Evolutionary conservation across 176 grass and related monocot genomes (phyloP).

Genomic region (Oryza meyeriana): DNA sequence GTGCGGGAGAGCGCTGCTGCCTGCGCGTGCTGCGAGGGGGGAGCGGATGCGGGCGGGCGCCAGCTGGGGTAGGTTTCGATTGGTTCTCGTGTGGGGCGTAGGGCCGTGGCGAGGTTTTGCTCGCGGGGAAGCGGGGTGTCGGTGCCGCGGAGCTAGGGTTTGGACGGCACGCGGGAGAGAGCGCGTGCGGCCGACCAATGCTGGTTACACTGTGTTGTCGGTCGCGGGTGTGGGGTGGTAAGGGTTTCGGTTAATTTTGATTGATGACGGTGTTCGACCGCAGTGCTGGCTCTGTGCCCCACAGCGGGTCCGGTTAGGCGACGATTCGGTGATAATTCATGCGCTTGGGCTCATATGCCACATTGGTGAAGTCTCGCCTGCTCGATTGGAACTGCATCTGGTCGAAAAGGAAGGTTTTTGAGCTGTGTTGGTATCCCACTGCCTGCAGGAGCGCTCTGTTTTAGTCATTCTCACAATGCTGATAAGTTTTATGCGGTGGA

Average conservation of each 20-base stretch:
- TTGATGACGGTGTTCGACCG: neutral
- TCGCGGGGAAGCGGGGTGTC: neutral
- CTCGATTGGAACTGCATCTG: neutral
- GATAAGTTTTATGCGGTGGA: neutral
- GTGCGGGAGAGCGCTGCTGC: too few species aligned
- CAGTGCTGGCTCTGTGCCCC: neutral
- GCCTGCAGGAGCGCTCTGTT: neutral
- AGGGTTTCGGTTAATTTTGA: neutral
- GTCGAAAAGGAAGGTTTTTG: neutral
- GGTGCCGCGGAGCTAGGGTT: neutral
- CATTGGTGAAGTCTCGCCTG: neutral
- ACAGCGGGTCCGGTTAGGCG: neutral
- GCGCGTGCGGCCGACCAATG: constrained; percentile 20
- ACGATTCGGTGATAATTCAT: neutral
- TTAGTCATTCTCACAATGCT: neutral
- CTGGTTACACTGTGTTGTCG: constrained; percentile 2
- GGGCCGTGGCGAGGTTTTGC: neutral
- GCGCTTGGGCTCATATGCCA: neutral
- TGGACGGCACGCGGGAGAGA: neutral
- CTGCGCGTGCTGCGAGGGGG: neutral
- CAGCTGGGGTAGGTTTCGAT: neutral
- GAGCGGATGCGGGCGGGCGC: neutral
- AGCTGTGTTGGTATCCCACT: neutral
- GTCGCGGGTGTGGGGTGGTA: neutral
- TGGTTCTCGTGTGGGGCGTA: neutral